Conservation (phyloP, 1,284 basidiomycete genomes). For the Phlebopus sp. region DNA sequence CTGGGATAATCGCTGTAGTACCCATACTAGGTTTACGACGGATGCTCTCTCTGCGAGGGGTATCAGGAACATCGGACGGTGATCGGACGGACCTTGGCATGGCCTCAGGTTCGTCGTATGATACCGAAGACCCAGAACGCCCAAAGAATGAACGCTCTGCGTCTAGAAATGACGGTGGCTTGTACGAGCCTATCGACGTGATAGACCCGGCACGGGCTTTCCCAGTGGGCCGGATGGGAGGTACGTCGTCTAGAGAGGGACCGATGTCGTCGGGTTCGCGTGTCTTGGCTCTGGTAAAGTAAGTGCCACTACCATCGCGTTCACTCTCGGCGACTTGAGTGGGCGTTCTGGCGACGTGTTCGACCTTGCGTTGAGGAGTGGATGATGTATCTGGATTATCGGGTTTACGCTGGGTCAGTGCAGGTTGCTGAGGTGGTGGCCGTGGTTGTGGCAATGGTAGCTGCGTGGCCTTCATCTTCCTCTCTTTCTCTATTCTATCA, state of each 20-base stretch:
- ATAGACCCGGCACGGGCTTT: conserved; percentile 29
- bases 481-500: conserved; percentile 34
- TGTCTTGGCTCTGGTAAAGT: conserved; percentile 15
- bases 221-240: conserved; percentile 14
- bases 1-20: conserved; percentile 26
- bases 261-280: conserved; percentile 21
- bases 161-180: conserved; percentile 26
- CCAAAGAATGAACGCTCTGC: conserved; percentile 19
- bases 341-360: conserved; percentile 16
- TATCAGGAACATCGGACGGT: conserved; percentile 23
- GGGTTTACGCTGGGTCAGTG: conserved; percentile 6
- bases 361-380: conserved; percentile 14
- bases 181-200: conserved; percentile 29
- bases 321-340: conserved; percentile 21
- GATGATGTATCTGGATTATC: conserved; percentile 14
- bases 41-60: conserved; percentile 25
- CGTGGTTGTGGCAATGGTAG: conserved; percentile 1
- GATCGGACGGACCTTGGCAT: conserved; percentile 19
- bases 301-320: conserved; percentile 15
- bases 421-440: neutral
- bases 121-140: conserved; percentile 18
- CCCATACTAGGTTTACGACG: conserved; percentile 30
- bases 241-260: conserved; percentile 19
- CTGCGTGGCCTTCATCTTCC: conserved; percentile 15
- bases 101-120: conserved; percentile 27